phyloP scores from a whole-genome alignment of 345 rosid genomes.

The Salix udensis region DNA sequence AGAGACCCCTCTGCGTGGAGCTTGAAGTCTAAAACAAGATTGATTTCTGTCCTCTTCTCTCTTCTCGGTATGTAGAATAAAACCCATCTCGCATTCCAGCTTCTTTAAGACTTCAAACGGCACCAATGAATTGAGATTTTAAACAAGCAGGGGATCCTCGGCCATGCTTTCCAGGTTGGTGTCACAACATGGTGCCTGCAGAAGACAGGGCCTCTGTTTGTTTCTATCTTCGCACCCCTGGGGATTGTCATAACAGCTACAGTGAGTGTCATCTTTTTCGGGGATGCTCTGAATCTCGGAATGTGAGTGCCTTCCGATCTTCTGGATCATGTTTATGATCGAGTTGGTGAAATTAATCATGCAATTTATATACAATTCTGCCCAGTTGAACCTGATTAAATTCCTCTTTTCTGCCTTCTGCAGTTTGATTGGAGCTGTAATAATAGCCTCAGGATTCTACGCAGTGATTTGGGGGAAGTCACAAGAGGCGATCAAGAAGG shows the following conservation, averaged over 20 bases:
- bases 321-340: neutral
- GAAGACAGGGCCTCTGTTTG: conserved; percentile 27
- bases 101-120: neutral
- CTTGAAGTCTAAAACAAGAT: conserved; percentile 10
- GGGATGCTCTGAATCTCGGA: conserved; percentile 26
- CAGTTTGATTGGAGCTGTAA: conserved; percentile 21
- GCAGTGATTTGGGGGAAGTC: conserved; percentile 18
- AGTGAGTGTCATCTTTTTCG: conserved; percentile 17
- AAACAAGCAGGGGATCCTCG: conserved; percentile 15
- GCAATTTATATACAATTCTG: neutral
- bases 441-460: conserved; percentile 18
- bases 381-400: neutral
- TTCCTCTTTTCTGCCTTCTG: neutral
- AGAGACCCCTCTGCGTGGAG: conserved; percentile 12
- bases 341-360: neutral
- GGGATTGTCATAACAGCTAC: conserved; percentile 16
- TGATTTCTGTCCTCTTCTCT: conserved; percentile 11
- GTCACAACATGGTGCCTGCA: conserved; percentile 24
- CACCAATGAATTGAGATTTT: neutral
- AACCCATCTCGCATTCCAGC: neutral
- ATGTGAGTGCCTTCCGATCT: conserved; percentile 10
- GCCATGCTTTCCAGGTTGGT: conserved; percentile 1
- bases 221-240: conserved; percentile 36
- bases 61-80: conserved; percentile 15
- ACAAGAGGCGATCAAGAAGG: neutral